These are phyloP conservation scores for Fomitopsis betulina DNA, from an alignment of 1,284 basidiomycete genomes.

Conservation along the genomic window DNA sequence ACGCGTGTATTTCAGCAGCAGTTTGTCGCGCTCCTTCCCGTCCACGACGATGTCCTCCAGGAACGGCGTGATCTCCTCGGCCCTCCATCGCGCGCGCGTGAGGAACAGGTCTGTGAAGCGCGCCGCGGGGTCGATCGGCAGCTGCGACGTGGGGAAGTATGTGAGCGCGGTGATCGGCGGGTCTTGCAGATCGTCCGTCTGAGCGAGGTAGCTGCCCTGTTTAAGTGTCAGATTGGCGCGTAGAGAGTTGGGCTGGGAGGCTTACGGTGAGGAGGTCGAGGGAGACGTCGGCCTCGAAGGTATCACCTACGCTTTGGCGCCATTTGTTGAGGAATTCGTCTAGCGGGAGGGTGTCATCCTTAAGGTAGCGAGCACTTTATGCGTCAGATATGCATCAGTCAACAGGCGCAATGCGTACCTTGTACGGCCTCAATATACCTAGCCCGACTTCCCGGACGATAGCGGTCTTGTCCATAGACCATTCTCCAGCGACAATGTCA, in stretches of 20 bases:
- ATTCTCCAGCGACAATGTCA: slow-evolving; percentile 43
- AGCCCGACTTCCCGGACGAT: slow-evolving; percentile 68
- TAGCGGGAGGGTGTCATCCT: slow-evolving; percentile 55
- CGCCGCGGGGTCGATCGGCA: slow-evolving; percentile 69
- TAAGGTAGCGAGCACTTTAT: neutral
- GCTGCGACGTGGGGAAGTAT: slow-evolving; percentile 71
- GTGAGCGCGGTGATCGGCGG: slow-evolving; percentile 31
- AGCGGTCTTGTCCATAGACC: slow-evolving; percentile 57
- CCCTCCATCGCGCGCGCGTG: slow-evolving; percentile 71
- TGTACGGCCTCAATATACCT: slow-evolving; percentile 61
- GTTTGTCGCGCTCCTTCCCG: slow-evolving; percentile 81
- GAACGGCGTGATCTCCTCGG: slow-evolving; percentile 78
- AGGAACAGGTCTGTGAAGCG: slow-evolving; percentile 86
- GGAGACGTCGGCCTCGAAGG: slow-evolving; percentile 56
- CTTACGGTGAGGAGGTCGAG: slow-evolving; percentile 65
- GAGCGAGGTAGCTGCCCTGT: slow-evolving; percentile 70
- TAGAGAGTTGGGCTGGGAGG: slow-evolving; percentile 7
- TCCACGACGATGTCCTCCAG: slow-evolving; percentile 76
- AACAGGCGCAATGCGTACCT: slow-evolving; percentile 35
- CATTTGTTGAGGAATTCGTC: slow-evolving; percentile 60
- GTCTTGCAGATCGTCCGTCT: slow-evolving; percentile 26
- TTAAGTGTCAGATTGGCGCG: neutral
- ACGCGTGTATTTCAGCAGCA: slow-evolving; percentile 82
- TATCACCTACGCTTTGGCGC: slow-evolving; percentile 69
- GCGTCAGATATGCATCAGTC: neutral